phyloP scores from a whole-genome alignment of 345 rosid species.

The Eucalyptus viminalis region DNA sequence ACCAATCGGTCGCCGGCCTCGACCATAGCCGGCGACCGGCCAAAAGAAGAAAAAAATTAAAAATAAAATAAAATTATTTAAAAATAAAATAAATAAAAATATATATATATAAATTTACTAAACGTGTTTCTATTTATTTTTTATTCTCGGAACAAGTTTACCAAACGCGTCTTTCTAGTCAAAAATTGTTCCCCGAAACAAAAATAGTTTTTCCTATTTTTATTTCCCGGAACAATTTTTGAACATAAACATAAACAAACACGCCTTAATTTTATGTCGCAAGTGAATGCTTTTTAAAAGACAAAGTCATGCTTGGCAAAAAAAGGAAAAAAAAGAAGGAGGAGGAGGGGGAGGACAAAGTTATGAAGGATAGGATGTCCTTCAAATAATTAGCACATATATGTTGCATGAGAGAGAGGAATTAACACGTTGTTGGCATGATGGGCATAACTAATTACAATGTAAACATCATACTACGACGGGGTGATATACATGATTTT shows the following conservation, averaged over 20 bases:
- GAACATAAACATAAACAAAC: too few species aligned
- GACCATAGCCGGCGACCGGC: too few species aligned
- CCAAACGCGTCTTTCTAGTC: too few species aligned
- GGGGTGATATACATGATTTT: not conserved
- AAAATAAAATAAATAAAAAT: too few species aligned
- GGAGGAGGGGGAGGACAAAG: not conserved
- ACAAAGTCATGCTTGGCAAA: not conserved
- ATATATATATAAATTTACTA: too few species aligned
- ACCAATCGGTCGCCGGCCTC: fast-evolving
- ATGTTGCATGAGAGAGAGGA: not conserved
- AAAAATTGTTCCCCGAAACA: too few species aligned
- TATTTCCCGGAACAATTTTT: too few species aligned
- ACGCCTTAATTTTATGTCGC: not conserved
- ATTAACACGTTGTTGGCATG: not conserved
- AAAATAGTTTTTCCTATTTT: too few species aligned
- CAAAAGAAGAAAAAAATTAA: too few species aligned
- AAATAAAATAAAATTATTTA: too few species aligned
- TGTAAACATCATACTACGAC: not conserved
- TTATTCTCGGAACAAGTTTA: too few species aligned
- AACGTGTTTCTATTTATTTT: too few species aligned
- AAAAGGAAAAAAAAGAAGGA: not conserved
- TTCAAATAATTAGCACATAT: not conserved
- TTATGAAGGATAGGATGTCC: not conserved
- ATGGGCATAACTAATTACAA: not conserved
- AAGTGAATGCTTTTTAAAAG: not conserved